Evolutionary conservation across 1,284 basidiomycete genomes (phyloP), one percentile per base, ranked within the genome.

Genomic region (Mixia osmundae): DNA sequence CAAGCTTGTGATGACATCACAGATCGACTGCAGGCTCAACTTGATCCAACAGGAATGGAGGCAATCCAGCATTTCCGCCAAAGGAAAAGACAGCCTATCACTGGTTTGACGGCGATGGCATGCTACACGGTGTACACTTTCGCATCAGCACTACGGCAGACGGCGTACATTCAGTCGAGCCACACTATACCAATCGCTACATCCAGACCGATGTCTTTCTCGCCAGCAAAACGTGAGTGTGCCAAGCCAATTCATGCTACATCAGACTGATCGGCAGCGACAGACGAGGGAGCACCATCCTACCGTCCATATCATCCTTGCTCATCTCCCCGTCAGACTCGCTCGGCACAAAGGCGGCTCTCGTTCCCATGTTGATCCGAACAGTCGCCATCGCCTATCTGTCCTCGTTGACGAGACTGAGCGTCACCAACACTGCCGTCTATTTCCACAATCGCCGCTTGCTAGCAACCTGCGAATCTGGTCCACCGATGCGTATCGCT

Each of bases 91-190:
- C 16, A 2, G 21, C 26, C 28, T 26, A 25, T 25, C n/a, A 16
- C 33, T 34, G 25, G 14, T 32, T 59, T 32, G 57, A 60, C 39
- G 59, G 59, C 4, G 58, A 61, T 46, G 59, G 62, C 14, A 64
- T 64, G 62, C 50, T 65, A 0, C 54, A 56, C 33, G 62, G 61
- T 10, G 62, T 65, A 10, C 53, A 54, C 35, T 64, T 65, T 42
- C 25, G 25, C n/a, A 28, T 29, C 12, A n/a, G n/a, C n/a, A n/a
- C n/a, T n/a, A n/a, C n/a, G n/a, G 15, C 37, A 3, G 40, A 46
- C 9, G 41, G 40, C 12, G 21, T 23, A n/a, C n/a, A n/a, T n/a
- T n/a, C n/a, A n/a, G 45, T 49, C 15, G 42, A 44, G 8, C 54
- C 57, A 2, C 42, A 44, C 29, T 59, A 55, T 35, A 48, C 57